Evolutionary conservation across 371 early-diverging fungal genomes (phyloP).

Genomic region (Apophysomyces trapeziformis): DNA sequence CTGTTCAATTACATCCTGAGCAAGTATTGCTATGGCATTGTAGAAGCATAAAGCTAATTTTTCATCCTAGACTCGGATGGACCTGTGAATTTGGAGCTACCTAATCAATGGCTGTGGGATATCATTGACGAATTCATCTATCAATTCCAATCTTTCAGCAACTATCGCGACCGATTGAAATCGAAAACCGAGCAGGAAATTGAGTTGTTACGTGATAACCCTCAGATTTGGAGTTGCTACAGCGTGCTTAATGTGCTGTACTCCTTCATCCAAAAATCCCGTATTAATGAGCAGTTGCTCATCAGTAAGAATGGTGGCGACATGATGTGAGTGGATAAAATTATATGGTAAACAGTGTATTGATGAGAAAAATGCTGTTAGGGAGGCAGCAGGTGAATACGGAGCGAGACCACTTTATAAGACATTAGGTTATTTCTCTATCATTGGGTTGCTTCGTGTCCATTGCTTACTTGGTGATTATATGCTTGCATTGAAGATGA

Average conservation of each 20-base stretch:
- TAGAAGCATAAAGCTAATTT: background rate
- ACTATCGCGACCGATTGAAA: slow-evolving; percentile 85
- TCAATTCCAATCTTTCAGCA: slow-evolving; percentile 97
- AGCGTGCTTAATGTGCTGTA: slow-evolving; percentile 95
- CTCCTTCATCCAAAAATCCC: slow-evolving; percentile 91
- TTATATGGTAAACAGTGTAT: background rate
- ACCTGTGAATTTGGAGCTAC: slow-evolving; percentile 87
- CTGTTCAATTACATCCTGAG: slow-evolving; percentile 95
- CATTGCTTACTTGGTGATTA: slow-evolving; percentile 96
- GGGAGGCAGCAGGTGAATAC: slow-evolving; percentile 80
- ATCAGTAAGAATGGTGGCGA: slow-evolving; percentile 90
- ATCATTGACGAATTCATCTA: slow-evolving; percentile 98
- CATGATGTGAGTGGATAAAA: slow-evolving; percentile 51
- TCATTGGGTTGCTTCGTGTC: slow-evolving; percentile 91
- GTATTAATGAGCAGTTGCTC: slow-evolving; percentile 90
- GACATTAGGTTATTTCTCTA: slow-evolving; percentile 96
- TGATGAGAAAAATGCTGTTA: slow-evolving; percentile 7
- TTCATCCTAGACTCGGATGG: slow-evolving; percentile 71
- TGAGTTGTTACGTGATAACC: slow-evolving; percentile 78
- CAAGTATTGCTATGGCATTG: slow-evolving; percentile 40
- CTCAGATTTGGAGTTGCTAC: slow-evolving; percentile 94
- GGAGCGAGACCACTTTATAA: slow-evolving; percentile 85
- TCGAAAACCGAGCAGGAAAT: slow-evolving; percentile 84
- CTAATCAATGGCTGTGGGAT: slow-evolving; percentile 98
- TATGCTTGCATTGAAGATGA: slow-evolving; percentile 90